Base-by-base conservation (phyloP, 352 stramenopile genomes). In the Poterioochromonas sp. region DNA sequence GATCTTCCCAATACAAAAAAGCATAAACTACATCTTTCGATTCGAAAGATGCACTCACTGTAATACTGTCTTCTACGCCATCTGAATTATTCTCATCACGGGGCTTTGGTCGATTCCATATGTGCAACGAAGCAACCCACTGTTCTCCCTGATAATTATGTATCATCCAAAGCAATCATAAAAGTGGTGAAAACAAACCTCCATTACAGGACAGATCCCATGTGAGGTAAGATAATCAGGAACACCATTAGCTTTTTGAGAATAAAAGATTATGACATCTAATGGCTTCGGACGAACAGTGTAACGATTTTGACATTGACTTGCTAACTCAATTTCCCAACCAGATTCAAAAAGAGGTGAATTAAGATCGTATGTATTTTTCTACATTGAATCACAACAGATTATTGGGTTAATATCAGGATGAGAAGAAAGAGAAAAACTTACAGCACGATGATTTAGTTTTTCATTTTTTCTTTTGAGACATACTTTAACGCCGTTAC, bases 251-350 rank as follows among this genome's bases (percentile, higher is more conserved):
- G 93, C 91, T 73, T 95, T 89, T 79, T 98, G 94, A 76, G 86
- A 96, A 88, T 99, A 98, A 86, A 98, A 99, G 5, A 98, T 83
- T n/a, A 99, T 86, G 0, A 94, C 93, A 71, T 95, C 89, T 37
- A 90, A 92, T 78, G 93, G 93, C 41, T 86, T 63, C 0, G 87
- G 85, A 63, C 83, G 81, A n/a, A 89, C 84, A 32, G 85, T 58
- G n/a, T 78, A 73, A 29, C 32, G 70, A 20, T 78, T 51, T 44
- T 77, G 68, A 68, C 49, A 77, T 29, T 64, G 15, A n/a, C 11
- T 47, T 77, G 69, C 32, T 12, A 2, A 82, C 35, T n/a, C 5
- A 69, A 29, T 76, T 15, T 26, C 26, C 47, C 43, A n/a, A 78
- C 49, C 12, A 78, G 41, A 39, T 15, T 34, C 8, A 58, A 86